These are phyloP conservation scores for Leccinum fuscescens DNA, from an alignment of 1,284 basidiomycete genomes.

Conservation along the genomic window DNA sequence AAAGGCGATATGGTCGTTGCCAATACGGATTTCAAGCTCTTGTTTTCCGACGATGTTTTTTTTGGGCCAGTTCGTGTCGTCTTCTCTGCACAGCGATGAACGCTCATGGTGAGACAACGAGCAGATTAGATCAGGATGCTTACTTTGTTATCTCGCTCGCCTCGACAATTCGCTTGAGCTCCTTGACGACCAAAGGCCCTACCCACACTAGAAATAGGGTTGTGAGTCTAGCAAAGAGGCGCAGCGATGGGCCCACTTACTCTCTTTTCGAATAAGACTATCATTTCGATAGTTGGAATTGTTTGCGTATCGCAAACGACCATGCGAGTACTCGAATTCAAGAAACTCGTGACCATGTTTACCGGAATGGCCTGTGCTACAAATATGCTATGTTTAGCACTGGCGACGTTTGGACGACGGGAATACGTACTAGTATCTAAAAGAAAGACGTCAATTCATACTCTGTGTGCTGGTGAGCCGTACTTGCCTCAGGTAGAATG, in stretches of 20 bases:
- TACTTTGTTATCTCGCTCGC: constrained; percentile 95
- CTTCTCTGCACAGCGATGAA: constrained; percentile 66
- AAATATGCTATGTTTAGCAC: constrained; percentile 11
- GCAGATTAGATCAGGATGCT: constrained; percentile 21
- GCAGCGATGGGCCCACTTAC: constrained; percentile 49
- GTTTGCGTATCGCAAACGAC: constrained; percentile 95
- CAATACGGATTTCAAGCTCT: constrained; percentile 92
- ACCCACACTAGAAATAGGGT: constrained; percentile 77
- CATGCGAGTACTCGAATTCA: constrained; percentile 97
- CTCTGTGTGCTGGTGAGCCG: neutral
- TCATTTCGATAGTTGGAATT: constrained; percentile 99
- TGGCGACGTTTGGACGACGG: neutral
- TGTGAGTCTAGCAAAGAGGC: constrained; percentile 2
- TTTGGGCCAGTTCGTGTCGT: constrained; percentile 97
- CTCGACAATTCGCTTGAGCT: constrained; percentile 93
- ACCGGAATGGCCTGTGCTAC: constrained; percentile 90
- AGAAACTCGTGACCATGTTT: constrained; percentile 98
- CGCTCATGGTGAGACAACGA: neutral
- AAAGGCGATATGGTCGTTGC: constrained; percentile 96
- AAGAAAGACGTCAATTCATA: constrained; percentile 6
- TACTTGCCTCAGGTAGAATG: constrained; percentile 80
- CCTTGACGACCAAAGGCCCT: constrained; percentile 86
- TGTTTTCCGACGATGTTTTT: constrained; percentile 98
- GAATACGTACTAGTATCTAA: constrained; percentile 78
- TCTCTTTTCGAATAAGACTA: constrained; percentile 96